Percentiles rank a stretch among this genome's conserved stretches.
These are phyloP conservation scores for Sphaerulina musiva DNA, from an alignment of 2,329 filamentous ascomycete genomes.

Conservation along the genomic window DNA sequence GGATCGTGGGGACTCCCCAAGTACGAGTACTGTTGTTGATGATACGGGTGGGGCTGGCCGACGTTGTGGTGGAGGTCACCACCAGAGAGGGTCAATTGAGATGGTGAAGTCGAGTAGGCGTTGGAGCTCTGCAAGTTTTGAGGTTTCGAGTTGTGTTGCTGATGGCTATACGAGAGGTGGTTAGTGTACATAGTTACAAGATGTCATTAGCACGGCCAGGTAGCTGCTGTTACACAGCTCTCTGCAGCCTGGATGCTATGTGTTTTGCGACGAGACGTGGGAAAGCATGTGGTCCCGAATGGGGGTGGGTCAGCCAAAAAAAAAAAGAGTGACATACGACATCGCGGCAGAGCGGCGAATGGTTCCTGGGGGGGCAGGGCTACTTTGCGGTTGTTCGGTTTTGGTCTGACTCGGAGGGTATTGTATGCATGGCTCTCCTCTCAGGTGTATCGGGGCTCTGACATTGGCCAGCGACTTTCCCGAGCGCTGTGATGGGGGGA, in stretches of 20 bases:
- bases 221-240: constrained; percentile 10
- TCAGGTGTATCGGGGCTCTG: constrained; percentile 15
- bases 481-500: constrained; percentile 11
- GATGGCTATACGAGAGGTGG: constrained; percentile 31
- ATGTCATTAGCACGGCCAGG: constrained; percentile 10
- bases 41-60: constrained; percentile 28
- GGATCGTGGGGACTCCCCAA: constrained; percentile 27
- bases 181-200: constrained; percentile 21
- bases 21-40: constrained; percentile 27
- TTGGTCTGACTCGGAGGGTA: constrained; percentile 19
- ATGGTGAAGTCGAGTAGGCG: constrained; percentile 36
- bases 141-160: constrained; percentile 42
- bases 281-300: constrained; percentile 9
- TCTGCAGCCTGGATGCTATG: constrained; percentile 1
- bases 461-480: constrained; percentile 24
- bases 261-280: constrained; percentile 8
- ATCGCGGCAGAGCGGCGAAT: constrained; percentile 22
- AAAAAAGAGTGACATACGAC: constrained; percentile 26
- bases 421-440: constrained; percentile 26
- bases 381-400: constrained; percentile 20
- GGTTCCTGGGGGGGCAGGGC: constrained; percentile 16
- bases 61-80: constrained; percentile 20
- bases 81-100: constrained; percentile 33
- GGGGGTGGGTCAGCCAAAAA: constrained; percentile 7
- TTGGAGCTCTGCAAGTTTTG: constrained; percentile 26